Percentiles rank a stretch among this genome's conserved stretches.
Evolutionary conservation across 208 protist genomes (phyloP).

Genomic region (Trypanosomatidae sp.): DNA sequence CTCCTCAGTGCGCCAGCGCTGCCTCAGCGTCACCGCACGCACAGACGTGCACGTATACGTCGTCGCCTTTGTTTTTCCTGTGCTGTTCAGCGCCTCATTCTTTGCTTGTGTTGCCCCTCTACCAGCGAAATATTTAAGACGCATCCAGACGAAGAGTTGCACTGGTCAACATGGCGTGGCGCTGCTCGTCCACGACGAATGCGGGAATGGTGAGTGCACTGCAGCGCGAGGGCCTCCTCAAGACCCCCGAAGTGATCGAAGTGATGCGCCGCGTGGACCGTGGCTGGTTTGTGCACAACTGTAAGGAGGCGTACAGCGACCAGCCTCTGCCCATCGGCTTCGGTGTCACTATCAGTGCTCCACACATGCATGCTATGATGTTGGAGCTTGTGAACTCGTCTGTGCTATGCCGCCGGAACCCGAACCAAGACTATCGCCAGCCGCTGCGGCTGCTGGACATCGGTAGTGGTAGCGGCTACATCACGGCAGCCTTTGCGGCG

Average conservation of each 20-base stretch:
- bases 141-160: background rate
- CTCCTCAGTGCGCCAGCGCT: background rate
- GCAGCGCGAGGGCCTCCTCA: conserved; percentile 46
- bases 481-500: conserved; percentile 74
- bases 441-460: conserved; percentile 68
- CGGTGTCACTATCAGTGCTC: conserved; percentile 85
- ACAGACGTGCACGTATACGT: background rate
- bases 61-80: background rate
- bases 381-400: conserved; percentile 69
- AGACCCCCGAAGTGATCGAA: conserved; percentile 41
- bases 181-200: conserved; percentile 73
- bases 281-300: conserved; percentile 56
- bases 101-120: conserved; percentile 5
- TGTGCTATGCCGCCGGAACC: conserved; percentile 20
- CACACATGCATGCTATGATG: conserved; percentile 93
- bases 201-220: conserved; percentile 59
- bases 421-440: conserved; percentile 6
- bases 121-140: background rate
- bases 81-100: background rate
- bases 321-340: conserved; percentile 79
- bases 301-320: conserved; percentile 62
- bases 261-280: conserved; percentile 82
- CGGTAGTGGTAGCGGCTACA: conserved; percentile 89
- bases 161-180: conserved; percentile 63
- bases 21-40: background rate